A percentile compares a stretch with the other conserved stretches of the same genome.
Evolutionary conservation across 1,284 basidiomycete genomes (phyloP).

Genomic region (Cryptococcus sp.): DNA sequence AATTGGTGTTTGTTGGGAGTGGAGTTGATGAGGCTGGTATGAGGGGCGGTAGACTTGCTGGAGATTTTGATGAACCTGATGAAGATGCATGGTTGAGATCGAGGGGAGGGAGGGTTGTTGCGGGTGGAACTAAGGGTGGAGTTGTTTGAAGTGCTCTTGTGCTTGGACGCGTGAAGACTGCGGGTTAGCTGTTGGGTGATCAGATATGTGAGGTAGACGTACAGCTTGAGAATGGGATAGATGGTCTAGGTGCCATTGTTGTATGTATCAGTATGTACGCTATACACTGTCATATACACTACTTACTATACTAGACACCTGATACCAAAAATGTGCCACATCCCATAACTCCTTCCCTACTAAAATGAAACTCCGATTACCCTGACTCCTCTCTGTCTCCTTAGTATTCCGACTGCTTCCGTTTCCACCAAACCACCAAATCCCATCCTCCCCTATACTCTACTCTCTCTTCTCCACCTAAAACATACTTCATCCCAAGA

Average conservation of each 20-base stretch:
- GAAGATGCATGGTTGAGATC: slow-evolving; percentile 9
- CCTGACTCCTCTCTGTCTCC: slow-evolving; percentile 3
- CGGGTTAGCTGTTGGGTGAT: not conserved
- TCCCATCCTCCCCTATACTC: slow-evolving; percentile 3
- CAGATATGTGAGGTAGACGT: not conserved
- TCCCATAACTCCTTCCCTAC: not conserved
- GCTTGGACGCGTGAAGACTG: slow-evolving; percentile 12
- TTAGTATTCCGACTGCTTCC: not conserved
- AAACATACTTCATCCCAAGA: slow-evolving; percentile 42
- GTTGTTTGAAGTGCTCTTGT: slow-evolving; percentile 27
- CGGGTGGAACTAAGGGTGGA: slow-evolving; percentile 25
- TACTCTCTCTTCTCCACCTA: slow-evolving; percentile 1
- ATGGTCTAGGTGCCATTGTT: not conserved
- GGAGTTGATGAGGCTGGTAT: slow-evolving; percentile 18
- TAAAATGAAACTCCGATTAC: not conserved
- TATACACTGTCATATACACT: too few species aligned
- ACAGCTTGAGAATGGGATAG: not conserved
- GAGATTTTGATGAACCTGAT: slow-evolving; percentile 7
- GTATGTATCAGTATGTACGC: not conserved
- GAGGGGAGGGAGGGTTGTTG: slow-evolving; percentile 16
- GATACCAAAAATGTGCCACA: not conserved
- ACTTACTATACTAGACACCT: not conserved
- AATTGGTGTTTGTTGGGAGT: slow-evolving; percentile 25
- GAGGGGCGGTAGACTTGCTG: slow-evolving; percentile 33
- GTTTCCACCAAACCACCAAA: not conserved